A percentile compares a stretch with the other conserved stretches of the same genome.
Evolutionary conservation across 805 yeast genomes (phyloP).

Genomic region (Ogataea trehaloabstinens): DNA sequence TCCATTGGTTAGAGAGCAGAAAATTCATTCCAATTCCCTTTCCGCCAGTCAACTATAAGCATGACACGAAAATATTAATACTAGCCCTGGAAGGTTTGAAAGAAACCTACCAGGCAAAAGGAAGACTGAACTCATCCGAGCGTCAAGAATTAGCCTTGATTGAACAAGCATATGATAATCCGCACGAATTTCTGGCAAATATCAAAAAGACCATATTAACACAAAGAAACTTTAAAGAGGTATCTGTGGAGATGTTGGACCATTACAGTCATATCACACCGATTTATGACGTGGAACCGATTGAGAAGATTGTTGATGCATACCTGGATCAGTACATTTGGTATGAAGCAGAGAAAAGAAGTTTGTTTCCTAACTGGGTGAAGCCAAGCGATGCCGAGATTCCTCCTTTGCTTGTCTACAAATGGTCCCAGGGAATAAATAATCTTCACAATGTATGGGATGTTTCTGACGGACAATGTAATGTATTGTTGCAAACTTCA

Average conservation of each 20-base stretch:
- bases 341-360: conserved; percentile 90
- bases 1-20: conserved; percentile 84
- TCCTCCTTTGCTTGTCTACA: conserved; percentile 87
- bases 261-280: conserved; percentile 81
- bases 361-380: conserved; percentile 91
- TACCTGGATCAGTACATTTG: conserved; percentile 92
- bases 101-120: conserved; percentile 71
- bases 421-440: conserved; percentile 92
- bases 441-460: conserved; percentile 80
- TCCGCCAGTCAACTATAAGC: conserved; percentile 89
- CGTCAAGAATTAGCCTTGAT: conserved; percentile 90
- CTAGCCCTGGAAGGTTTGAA: conserved; percentile 87
- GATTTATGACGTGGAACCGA: conserved; percentile 82
- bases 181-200: conserved; percentile 86
- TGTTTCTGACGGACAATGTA: conserved; percentile 66
- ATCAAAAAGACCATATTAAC: conserved; percentile 80
- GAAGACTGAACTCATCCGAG: conserved; percentile 79
- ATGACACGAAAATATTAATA: conserved; percentile 86
- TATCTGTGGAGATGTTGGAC: conserved; percentile 85
- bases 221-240: conserved; percentile 90
- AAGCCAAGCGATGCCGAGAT: conserved; percentile 94
- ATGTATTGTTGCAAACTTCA: conserved; percentile 80
- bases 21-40: conserved; percentile 86
- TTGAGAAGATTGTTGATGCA: conserved; percentile 95
- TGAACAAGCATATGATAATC: conserved; percentile 96